These are phyloP conservation scores for Leavenworthia alabamica DNA, from an alignment of 345 rosid genomes.

Conservation along the genomic window DNA sequence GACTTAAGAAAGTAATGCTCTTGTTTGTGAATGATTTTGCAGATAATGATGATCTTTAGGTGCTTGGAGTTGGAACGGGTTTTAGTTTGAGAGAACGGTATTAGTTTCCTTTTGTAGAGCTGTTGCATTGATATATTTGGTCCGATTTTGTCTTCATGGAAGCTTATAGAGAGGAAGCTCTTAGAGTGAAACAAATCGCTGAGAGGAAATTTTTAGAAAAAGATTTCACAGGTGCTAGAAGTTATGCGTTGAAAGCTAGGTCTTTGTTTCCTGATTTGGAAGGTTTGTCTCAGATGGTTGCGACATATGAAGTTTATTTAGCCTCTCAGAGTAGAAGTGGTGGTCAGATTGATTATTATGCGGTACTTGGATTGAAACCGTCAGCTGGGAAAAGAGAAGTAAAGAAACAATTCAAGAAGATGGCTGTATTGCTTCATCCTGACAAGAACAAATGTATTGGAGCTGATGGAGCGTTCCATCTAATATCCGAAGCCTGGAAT, in stretches of 20 bases:
- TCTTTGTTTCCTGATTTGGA: slow-evolving; percentile 69
- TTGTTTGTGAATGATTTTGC: slow-evolving; percentile 33
- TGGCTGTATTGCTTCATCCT: slow-evolving; percentile 93
- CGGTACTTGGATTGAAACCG: slow-evolving; percentile 88
- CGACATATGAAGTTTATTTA: slow-evolving; percentile 82
- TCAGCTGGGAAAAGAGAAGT: slow-evolving; percentile 76
- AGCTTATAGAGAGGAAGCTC: slow-evolving; percentile 66
- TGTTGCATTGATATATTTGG: slow-evolving; percentile 23
- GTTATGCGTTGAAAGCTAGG: slow-evolving; percentile 75
- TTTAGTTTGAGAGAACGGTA: slow-evolving; percentile 28
- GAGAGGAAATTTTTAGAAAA: slow-evolving; percentile 76
- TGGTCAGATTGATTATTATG: slow-evolving; percentile 72
- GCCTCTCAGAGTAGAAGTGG: slow-evolving; percentile 65
- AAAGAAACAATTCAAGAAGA: slow-evolving; percentile 83
- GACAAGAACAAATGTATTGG: slow-evolving; percentile 74
- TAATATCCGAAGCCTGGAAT: slow-evolving; percentile 92
- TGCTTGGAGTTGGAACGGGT: slow-evolving; percentile 14
- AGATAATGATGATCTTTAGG: slow-evolving; percentile 40
- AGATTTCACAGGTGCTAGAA: slow-evolving; percentile 74
- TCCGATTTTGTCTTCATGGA: slow-evolving; percentile 50
- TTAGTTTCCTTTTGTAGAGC: slow-evolving; percentile 32
- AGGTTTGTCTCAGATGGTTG: slow-evolving; percentile 88
- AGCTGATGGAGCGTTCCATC: slow-evolving; percentile 95
- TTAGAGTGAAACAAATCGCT: slow-evolving; percentile 74
- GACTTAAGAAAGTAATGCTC: slow-evolving; percentile 7